A percentile compares a stretch with the other conserved stretches of the same genome.
Evolutionary conservation across 345 rosid species (phyloP).

Genomic region (Acer campestre): DNA sequence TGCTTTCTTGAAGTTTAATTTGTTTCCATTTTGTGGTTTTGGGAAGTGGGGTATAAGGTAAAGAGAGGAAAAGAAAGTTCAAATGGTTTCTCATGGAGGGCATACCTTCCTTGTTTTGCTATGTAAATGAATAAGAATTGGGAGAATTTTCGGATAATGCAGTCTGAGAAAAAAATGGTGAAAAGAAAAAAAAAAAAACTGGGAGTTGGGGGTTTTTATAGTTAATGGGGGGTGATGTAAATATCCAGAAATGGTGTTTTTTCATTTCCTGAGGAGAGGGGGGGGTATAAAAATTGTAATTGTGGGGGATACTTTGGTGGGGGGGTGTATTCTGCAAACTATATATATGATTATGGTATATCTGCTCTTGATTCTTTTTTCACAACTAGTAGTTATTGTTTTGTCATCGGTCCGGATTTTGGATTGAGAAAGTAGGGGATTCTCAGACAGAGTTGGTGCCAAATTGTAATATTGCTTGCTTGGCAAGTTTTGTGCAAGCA

Average conservation of each 20-base stretch:
- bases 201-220: conserved; percentile 24
- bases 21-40: conserved; percentile 25
- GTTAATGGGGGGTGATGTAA: conserved; percentile 35
- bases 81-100: conserved; percentile 27
- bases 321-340: conserved; percentile 37
- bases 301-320: conserved; percentile 41
- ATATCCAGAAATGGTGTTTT: conserved; percentile 30
- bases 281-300: conserved; percentile 42
- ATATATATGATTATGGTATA: conserved; percentile 27
- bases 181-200: neutral
- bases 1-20: conserved; percentile 19
- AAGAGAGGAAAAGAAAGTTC: conserved; percentile 21
- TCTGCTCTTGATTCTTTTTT: conserved; percentile 33
- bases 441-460: neutral
- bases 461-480: neutral
- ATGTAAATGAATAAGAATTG: conserved; percentile 46
- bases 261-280: conserved; percentile 16
- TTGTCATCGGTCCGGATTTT: neutral
- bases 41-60: conserved; percentile 24
- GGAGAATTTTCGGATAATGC: conserved; percentile 23
- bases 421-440: neutral
- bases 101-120: conserved; percentile 31
- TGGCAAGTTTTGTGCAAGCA: neutral
- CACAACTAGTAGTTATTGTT: neutral
- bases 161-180: conserved; percentile 18